Evolutionary conservation across 2,329 filamentous ascomycete species (phyloP).

Genomic region (Aspergillus calidoustus): DNA sequence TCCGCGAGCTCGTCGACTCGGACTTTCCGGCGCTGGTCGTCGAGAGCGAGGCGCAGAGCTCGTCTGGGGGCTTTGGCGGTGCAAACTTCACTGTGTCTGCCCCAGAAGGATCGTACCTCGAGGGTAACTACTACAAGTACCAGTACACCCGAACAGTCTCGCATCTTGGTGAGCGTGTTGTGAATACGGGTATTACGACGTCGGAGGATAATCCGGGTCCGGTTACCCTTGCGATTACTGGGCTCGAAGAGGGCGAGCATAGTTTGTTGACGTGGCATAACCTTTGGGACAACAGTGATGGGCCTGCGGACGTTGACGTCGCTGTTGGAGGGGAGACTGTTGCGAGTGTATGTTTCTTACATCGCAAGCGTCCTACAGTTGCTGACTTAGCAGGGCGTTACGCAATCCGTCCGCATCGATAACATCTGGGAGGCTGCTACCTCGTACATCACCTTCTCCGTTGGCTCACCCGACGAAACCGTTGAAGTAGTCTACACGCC

Average conservation of each 20-base stretch:
- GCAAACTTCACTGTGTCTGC: slow-evolving; percentile 7
- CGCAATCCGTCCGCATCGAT: slow-evolving; percentile 8
- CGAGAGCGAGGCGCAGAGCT: slow-evolving; percentile 12
- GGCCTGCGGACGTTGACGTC: background rate
- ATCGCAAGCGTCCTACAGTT: background rate
- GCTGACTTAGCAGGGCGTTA: background rate
- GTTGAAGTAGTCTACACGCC: slow-evolving; percentile 14
- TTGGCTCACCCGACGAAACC: background rate
- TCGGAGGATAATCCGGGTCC: slow-evolving; percentile 7
- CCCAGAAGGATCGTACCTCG: slow-evolving; percentile 7
- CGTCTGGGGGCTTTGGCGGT: background rate
- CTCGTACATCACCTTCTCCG: slow-evolving; percentile 16
- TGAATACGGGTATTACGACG: slow-evolving; percentile 16
- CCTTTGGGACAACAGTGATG: slow-evolving; percentile 9
- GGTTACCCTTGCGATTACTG: slow-evolving; percentile 7
- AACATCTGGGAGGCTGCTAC: slow-evolving; percentile 17
- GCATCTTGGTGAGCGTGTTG: slow-evolving; percentile 17
- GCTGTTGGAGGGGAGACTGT: slow-evolving; percentile 8
- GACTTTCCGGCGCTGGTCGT: slow-evolving; percentile 14
- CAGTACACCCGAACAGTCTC: slow-evolving; percentile 16
- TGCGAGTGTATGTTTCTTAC: background rate
- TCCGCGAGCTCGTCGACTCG: slow-evolving; percentile 8
- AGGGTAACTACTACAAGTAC: slow-evolving; percentile 19
- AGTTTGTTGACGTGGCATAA: slow-evolving; percentile 17
- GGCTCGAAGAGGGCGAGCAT: slow-evolving; percentile 13